Evolutionary conservation across 371 early-diverging fungal species (phyloP).

Genomic region (Batkoa obscura): DNA sequence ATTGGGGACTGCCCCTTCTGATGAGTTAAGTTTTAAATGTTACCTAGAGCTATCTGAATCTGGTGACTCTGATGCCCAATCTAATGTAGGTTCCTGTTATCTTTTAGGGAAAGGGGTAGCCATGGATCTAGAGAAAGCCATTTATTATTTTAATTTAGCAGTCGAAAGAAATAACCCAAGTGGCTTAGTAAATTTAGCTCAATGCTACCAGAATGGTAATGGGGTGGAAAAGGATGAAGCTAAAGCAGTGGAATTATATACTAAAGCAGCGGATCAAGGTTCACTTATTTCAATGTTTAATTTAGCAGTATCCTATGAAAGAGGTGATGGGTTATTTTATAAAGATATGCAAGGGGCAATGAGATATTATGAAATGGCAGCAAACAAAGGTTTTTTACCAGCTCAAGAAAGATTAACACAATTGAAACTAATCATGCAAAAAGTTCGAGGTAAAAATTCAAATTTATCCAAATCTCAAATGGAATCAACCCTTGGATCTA

Average conservation of each 20-base stretch:
- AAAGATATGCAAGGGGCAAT: slow-evolving; percentile 37
- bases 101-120: slow-evolving; percentile 42
- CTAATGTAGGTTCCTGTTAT: slow-evolving; percentile 45
- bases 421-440: no score
- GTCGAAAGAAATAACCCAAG: slow-evolving; percentile 54
- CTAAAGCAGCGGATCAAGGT: slow-evolving; percentile 30
- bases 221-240: slow-evolving; percentile 27
- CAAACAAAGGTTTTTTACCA: slow-evolving; percentile 10
- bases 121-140: slow-evolving; percentile 47
- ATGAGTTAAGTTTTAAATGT: slow-evolving; percentile 27
- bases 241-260: slow-evolving; percentile 52
- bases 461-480: no score
- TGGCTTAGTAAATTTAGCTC: slow-evolving; percentile 53
- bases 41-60: slow-evolving; percentile 37
- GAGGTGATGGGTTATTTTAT: slow-evolving; percentile 71
- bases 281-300: slow-evolving; percentile 60
- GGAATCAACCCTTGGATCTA: no score
- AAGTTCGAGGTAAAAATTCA: no score
- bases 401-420: not conserved
- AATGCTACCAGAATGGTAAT: slow-evolving; percentile 27
- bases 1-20: slow-evolving; percentile 46
- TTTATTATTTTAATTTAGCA: slow-evolving; percentile 52
- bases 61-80: slow-evolving; percentile 34
- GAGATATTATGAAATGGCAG: slow-evolving; percentile 45
- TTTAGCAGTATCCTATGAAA: slow-evolving; percentile 47